These are phyloP conservation scores for Annulohypoxylon nitens DNA, from an alignment of 495 filamentous ascomycete genomes.

Conservation along the genomic window DNA sequence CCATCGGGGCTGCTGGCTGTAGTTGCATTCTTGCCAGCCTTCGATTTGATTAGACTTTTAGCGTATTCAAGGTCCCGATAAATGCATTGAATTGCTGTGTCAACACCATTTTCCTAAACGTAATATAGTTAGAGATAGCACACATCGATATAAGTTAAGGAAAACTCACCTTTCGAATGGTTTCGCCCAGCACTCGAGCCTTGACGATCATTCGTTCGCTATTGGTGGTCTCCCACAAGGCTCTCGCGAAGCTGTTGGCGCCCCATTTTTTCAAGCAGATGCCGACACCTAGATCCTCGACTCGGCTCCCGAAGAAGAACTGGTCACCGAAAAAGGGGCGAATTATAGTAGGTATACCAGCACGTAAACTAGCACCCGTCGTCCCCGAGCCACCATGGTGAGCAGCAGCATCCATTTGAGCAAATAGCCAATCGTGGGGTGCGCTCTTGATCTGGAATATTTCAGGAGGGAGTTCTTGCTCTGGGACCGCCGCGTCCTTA, in stretches of 20 bases:
- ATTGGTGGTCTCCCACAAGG: conserved; percentile 92
- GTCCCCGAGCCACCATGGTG: conserved; percentile 97
- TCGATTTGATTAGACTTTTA: conserved; percentile 80
- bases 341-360: conserved; percentile 93
- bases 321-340: conserved; percentile 99
- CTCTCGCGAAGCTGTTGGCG: conserved; percentile 80
- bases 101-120: conserved; percentile 86
- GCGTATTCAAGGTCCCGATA: conserved; percentile 98
- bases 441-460: conserved; percentile 91
- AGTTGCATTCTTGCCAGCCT: conserved; percentile 63
- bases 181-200: conserved; percentile 82
- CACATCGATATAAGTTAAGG: conserved; percentile 16
- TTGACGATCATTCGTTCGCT: conserved; percentile 90
- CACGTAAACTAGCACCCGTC: conserved; percentile 91
- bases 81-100: conserved; percentile 88
- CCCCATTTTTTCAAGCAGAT: conserved; percentile 92
- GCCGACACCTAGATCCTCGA: conserved; percentile 94
- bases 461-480: conserved; percentile 80
- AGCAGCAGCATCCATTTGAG: conserved; percentile 91
- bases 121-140: conserved; percentile 36
- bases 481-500: conserved; percentile 66
- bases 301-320: conserved; percentile 90
- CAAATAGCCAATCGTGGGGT: conserved; percentile 97
- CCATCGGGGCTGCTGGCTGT: conserved; percentile 46
- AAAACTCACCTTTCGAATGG: conserved; percentile 83